Base-by-base conservation (phyloP, 345 rosid species). In the Iberis pinnata region DNA sequence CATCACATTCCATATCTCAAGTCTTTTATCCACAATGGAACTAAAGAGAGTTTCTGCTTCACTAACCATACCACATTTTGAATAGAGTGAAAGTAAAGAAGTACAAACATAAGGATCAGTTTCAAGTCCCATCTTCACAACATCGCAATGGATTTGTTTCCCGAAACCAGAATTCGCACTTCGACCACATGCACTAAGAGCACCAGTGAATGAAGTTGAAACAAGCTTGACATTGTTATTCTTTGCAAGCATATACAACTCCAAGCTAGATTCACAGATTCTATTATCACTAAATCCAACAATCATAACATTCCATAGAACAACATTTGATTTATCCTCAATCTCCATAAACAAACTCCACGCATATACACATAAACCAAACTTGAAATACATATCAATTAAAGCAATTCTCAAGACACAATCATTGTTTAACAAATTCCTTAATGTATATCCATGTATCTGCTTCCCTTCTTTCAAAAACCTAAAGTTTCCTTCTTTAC, bases 221-320 rank as follows among this genome's bases (percentile, higher is more conserved):
- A 65, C 76, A 42, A 80, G 71, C 58, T 71, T 64, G 19, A 78
- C 60, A 56, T 63, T 49, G 68, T 79, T 68, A 45, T 33, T 66
- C 69, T 79, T 82, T 7, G 77, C 83, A 43, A 74, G 59, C 25
- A 65, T 29, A 65, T 76, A 84, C 48, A 82, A 50, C 36, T 76
- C 76, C 72, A 88, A 71, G 72, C 94, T 80, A 43, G 54, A 49
- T 24, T 75, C 77, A 82, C 78, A 76, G 57, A 61, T 7, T 3
- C 78, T 78, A 70, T 67, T 71, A 60, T 75, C 74, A 38, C 55
- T 63, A 52, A 82, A 70, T 24, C 86, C 89, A 63, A 71, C 71
- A 71, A 88, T 77, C 80, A 84, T 74, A 65, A 88, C 86, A 77
- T 88, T 88, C 94, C 96, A 88, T 5, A 70, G 52, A 10, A 88